phyloP scores from a whole-genome alignment of 495 filamentous ascomycete species.

The Penicillium cataractarum region DNA sequence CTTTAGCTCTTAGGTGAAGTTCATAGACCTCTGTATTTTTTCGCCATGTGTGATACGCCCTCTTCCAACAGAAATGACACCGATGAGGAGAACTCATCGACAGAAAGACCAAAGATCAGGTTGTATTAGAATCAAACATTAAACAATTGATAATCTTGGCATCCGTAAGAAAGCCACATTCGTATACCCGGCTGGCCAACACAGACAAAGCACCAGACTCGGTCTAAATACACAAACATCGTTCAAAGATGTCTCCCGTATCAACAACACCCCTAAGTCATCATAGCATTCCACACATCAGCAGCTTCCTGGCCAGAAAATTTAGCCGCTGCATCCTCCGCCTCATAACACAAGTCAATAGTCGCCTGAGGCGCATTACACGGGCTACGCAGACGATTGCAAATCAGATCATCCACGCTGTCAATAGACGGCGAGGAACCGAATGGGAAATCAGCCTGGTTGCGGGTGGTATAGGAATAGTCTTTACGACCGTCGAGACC shows the following conservation, averaged over 20 bases:
- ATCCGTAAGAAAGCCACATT: background rate
- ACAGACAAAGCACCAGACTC: background rate
- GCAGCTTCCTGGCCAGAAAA: constrained; percentile 56
- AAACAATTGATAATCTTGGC: background rate
- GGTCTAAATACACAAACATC: background rate
- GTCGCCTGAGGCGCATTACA: constrained; percentile 55
- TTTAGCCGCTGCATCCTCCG: constrained; percentile 41
- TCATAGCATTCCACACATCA: constrained; percentile 57
- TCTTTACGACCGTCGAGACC: constrained; percentile 57
- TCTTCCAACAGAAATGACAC: no score
- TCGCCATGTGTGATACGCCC: no score
- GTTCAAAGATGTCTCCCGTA: background rate
- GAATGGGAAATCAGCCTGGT: constrained; percentile 59
- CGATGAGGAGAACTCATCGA: no score
- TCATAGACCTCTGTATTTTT: no score
- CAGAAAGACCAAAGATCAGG: background rate
- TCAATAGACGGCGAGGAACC: constrained; percentile 59
- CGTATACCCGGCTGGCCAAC: background rate
- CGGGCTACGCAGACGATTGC: constrained; percentile 51
- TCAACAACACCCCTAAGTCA: constrained; percentile 9
- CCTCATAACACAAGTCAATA: constrained; percentile 51
- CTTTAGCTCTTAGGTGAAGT: no score
- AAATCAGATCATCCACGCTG: constrained; percentile 60
- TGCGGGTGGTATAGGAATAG: constrained; percentile 53
- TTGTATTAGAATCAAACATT: background rate